Evolutionary conservation across 441 rosid species (phyloP).

Genomic region (Euphorbia corollata): DNA sequence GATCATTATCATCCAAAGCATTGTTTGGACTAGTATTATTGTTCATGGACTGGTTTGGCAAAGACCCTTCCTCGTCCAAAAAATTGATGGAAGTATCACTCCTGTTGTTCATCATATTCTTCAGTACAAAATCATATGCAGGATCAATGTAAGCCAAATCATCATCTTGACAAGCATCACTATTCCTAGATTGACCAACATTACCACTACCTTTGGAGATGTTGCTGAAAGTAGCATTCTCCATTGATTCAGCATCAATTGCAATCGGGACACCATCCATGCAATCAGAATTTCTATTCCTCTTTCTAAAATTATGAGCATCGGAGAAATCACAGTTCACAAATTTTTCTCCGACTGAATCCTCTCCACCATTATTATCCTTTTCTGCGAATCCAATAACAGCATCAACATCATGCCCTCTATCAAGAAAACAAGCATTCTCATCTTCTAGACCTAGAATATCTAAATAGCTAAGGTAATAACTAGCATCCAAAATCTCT

Average conservation of each 20-base stretch:
- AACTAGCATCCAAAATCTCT: not conserved
- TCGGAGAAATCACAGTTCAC: not conserved
- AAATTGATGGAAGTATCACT: too few species aligned
- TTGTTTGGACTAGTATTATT: too few species aligned
- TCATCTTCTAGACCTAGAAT: not conserved
- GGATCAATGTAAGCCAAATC: constrained; percentile 16
- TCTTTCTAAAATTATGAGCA: not conserved
- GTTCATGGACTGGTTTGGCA: too few species aligned
- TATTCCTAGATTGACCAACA: not conserved
- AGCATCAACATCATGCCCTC: not conserved
- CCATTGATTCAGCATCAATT: not conserved
- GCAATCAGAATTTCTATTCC: not conserved
- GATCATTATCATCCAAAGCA: too few species aligned
- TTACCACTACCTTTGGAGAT: too few species aligned
- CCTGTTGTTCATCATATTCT: too few species aligned
- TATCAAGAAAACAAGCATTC: not conserved
- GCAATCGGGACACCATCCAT: not conserved
- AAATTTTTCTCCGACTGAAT: not conserved
- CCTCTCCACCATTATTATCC: not conserved
- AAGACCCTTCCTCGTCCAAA: too few species aligned
- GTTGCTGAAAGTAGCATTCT: not conserved
- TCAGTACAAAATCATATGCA: constrained; percentile 17
- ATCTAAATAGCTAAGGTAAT: not conserved
- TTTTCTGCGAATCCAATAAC: not conserved
- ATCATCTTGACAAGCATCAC: constrained; percentile 11